These are phyloP conservation scores for Phlebopus sp. DNA, from an alignment of 1,284 basidiomycete genomes.

Conservation along the genomic window DNA sequence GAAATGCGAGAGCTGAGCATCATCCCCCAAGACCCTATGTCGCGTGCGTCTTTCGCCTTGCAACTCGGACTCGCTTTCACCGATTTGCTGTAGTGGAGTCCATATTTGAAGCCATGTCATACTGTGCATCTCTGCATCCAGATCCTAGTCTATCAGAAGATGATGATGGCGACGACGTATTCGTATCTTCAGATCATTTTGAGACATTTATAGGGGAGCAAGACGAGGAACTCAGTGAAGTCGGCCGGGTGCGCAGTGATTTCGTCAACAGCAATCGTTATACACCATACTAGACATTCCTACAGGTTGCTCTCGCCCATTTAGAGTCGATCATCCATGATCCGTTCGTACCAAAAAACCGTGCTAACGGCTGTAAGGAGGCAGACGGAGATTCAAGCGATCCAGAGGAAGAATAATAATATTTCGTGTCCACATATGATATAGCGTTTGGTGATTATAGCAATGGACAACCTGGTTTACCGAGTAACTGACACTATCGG, in stretches of 20 bases:
- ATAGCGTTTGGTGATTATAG: not conserved
- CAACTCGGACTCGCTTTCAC: constrained; percentile 10
- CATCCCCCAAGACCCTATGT: constrained; percentile 53
- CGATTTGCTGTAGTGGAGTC: constrained; percentile 61
- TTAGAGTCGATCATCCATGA: constrained; percentile 74
- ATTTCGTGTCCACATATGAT: too few relatives aligned
- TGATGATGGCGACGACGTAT: constrained; percentile 58
- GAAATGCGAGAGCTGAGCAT: constrained; percentile 78
- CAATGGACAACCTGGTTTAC: too few relatives aligned
- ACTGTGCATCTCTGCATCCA: constrained; percentile 89
- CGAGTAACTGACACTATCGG: too few relatives aligned
- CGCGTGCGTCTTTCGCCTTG: constrained; percentile 48
- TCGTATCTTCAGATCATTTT: constrained; percentile 54
- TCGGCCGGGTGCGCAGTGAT: constrained; percentile 93
- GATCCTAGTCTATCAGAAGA: constrained; percentile 60
- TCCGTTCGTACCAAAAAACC: constrained; percentile 26
- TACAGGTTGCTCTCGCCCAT: constrained; percentile 70
- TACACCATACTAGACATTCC: constrained; percentile 75
- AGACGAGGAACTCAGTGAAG: constrained; percentile 72
- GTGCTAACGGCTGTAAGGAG: constrained; percentile 18
- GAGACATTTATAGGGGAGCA: constrained; percentile 62
- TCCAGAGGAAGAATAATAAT: constrained; percentile 11
- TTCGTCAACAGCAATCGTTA: constrained; percentile 78
- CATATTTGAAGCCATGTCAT: constrained; percentile 86
- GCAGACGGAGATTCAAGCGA: constrained; percentile 19